Evolutionary conservation across 257 asterid genomes (phyloP), one percentile per base, ranked within the genome.

Genomic region (Coffea canephora): DNA sequence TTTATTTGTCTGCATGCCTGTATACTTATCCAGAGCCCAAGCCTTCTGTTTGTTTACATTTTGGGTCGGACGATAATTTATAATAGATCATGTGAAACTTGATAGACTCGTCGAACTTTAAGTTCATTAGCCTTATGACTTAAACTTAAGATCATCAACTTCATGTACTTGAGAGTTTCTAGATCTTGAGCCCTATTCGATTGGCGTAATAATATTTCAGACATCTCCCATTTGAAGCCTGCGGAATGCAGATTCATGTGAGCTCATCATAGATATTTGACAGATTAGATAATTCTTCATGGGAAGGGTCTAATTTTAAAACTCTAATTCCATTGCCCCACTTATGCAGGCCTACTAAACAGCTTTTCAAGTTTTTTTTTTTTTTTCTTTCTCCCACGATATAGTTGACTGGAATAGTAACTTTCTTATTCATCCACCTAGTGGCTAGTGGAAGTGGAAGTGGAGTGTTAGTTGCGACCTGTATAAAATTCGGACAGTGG

Each of bases 371-470:
- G 59, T 79, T 57, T 73, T 54, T 21, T 69, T 48, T 46, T 59
- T 9, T 48, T 27, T 27, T 27, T 27, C 31, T 27, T 27, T 27
- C 31, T 27, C 31, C 31, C 31, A 27, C 31, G 31, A 27, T 27
- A 64, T 45, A 64, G 79, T 76, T 76, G 79, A 76, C 73, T 64
- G 48, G 79, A 77, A 77, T 77, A 31, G 65, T 77, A 73, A 65
- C 73, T 77, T 36, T 65, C 65, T 45, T 27, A 48, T 77, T 77
- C 80, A 77, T 65, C 80, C 34, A 16, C 36, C 48, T 27, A 27
- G 31, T 27, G 31, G 31, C 31, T 27, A 27, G 31, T 27, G 31
- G 31, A 27, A 27, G 31, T 27, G 31, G 43, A 39, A 65, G 80
- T 65, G 80, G 73, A 65, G 50, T 64, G 67, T 52, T 70, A 14